Conservation (phyloP, 2,329 filamentous ascomycete genomes). For the Claviceps fusiformis region DNA sequence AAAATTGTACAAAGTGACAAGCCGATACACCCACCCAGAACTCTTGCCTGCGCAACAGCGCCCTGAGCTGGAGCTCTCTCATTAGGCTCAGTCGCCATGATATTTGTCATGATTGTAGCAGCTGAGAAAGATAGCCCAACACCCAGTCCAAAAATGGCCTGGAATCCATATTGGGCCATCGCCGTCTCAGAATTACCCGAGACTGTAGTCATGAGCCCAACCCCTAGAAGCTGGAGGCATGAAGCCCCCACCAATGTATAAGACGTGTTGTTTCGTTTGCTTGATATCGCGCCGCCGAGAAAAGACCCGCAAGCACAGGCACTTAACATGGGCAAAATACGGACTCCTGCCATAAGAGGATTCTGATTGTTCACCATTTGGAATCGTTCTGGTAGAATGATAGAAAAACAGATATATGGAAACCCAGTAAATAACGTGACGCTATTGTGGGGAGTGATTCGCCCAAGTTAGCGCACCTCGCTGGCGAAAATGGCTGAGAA, state of each 20-base stretch:
- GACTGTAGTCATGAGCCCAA: slow-evolving; percentile 35
- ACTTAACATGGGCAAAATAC: slow-evolving; percentile 44
- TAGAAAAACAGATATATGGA: slow-evolving; percentile 42
- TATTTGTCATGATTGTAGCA: slow-evolving; percentile 42
- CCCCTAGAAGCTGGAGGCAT: slow-evolving; percentile 37
- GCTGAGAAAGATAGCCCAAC: slow-evolving; percentile 44
- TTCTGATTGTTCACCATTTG: slow-evolving; percentile 43
- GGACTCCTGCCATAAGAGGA: slow-evolving; percentile 40
- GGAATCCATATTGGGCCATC: slow-evolving; percentile 37
- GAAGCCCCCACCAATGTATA: slow-evolving; percentile 35
- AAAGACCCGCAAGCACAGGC: slow-evolving; percentile 44
- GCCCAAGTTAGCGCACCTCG: neutral
- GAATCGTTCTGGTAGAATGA: slow-evolving; percentile 45
- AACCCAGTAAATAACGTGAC: slow-evolving; percentile 44
- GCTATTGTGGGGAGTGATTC: slow-evolving; percentile 16
- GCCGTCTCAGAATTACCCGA: slow-evolving; percentile 17
- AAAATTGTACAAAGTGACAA: slow-evolving; percentile 46
- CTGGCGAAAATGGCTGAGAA: neutral
- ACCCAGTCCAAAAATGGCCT: slow-evolving; percentile 43
- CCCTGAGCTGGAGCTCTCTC: slow-evolving; percentile 46
- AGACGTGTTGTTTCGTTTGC: slow-evolving; percentile 39
- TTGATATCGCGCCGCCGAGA: slow-evolving; percentile 38
- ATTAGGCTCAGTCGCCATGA: slow-evolving; percentile 31
- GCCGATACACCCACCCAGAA: slow-evolving; percentile 46
- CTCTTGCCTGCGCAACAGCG: slow-evolving; percentile 43